Base-by-base conservation (phyloP, 108 stramenopile species). In the Cylindrotheca fusiformis region DNA sequence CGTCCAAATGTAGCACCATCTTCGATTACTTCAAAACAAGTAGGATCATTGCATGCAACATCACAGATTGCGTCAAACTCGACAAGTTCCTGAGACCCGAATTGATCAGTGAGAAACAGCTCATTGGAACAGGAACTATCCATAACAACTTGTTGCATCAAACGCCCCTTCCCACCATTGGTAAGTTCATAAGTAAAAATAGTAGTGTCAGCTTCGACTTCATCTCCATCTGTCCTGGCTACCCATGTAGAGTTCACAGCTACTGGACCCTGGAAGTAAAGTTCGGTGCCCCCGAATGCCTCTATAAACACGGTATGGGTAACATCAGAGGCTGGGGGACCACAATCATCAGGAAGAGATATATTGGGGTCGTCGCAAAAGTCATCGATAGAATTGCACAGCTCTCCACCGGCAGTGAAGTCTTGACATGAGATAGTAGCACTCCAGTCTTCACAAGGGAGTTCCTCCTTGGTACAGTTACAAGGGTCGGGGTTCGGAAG, bases 71-170 rank as follows among this genome's bases (percentile, higher is more conserved):
- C 6, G 36, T 67, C 65, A 23, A 67, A 74, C 25, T 66, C 65
- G 25, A 60, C 32, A n/a, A 74, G 48, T 36, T 74, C 65, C 25
- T 27, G 47, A 5, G 72, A 64, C 27, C 72, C 72, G 41, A 74
- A 74, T 22, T 41, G 44, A 50, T 74, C 72, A 12, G 56, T 41
- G 6, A 67, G 53, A 51, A 52, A 74, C 20, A 74, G 32, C 12
- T 58, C 50, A 25, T 74, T 48, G 32, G 72, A 74, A 45, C 72
- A 74, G 55, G 72, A 74, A 52, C 64, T 59, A 45, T 74, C 65
- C 23, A 62, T 48, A 2, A 50, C 25, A 48, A 61, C 22, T 48
- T 55, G 29, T 62, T 74, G 72, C 4, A 74, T 29, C 2, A 61
- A 26, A 4, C 4, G 5, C 17, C 47, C 65, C 14, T 41, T 41